Conservation (phyloP, 345 rosid species). For the Populus nigra region DNA sequence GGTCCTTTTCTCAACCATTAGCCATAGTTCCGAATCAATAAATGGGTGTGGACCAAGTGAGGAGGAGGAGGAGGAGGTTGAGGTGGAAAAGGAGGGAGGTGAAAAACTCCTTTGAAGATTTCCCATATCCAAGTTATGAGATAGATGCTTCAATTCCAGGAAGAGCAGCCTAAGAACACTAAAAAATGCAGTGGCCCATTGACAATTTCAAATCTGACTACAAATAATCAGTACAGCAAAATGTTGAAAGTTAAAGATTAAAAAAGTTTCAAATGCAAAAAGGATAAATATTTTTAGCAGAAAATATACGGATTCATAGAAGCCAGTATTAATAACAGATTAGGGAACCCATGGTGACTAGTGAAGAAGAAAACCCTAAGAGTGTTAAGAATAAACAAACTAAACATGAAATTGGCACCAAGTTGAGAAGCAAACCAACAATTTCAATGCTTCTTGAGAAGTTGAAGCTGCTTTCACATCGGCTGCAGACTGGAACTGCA, state of each 20-base stretch:
- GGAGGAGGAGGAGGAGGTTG: conserved; percentile 13
- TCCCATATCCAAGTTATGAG: conserved; percentile 46
- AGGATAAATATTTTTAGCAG: not conserved
- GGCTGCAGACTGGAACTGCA: conserved; percentile 1
- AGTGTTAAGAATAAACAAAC: conserved; percentile 6
- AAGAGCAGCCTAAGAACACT: conserved; percentile 18
- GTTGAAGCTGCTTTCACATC: conserved; percentile 13
- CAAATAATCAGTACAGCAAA: not conserved
- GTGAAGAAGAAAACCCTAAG: not conserved
- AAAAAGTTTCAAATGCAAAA: not conserved
- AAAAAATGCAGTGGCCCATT: conserved; percentile 18
- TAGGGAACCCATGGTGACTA: conserved; percentile 3
- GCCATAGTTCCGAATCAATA: conserved; percentile 59
- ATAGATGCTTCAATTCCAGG: conserved; percentile 25
- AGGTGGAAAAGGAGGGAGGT: conserved; percentile 37
- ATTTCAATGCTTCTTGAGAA: conserved; percentile 1
- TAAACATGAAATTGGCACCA: conserved; percentile 14
- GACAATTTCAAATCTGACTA: conserved; percentile 10
- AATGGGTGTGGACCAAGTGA: conserved; percentile 33
- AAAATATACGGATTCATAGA: not conserved
- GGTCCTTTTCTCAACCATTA: conserved; percentile 67
- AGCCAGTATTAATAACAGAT: not conserved
- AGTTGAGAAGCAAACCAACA: conserved; percentile 15
- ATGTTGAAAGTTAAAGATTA: conserved; percentile 11
- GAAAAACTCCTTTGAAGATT: conserved; percentile 47